These are phyloP conservation scores for Primulina eburnea DNA, from an alignment of 257 asterid genomes.

Conservation along the genomic window DNA sequence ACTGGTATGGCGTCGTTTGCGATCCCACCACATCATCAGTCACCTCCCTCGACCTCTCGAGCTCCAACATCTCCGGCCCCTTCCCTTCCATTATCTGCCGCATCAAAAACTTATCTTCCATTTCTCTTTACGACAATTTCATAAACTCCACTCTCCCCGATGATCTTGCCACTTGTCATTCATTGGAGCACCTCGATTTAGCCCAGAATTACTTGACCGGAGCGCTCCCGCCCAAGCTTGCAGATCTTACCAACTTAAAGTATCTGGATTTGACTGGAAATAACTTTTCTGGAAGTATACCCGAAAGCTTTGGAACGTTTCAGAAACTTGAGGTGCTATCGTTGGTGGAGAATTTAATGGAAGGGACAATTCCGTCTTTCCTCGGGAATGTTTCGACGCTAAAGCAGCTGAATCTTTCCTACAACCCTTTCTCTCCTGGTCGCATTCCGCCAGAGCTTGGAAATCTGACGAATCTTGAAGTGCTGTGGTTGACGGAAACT, in stretches of 20 bases:
- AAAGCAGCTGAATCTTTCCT: conserved; percentile 83
- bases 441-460: conserved; percentile 90
- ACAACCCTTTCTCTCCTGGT: conserved; percentile 80
- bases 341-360: conserved; percentile 70
- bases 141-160: conserved; percentile 58
- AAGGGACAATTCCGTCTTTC: conserved; percentile 69
- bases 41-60: conserved; percentile 66
- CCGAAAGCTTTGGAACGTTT: conserved; percentile 68
- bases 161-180: conserved; percentile 49
- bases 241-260: conserved; percentile 61
- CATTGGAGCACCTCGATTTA: conserved; percentile 76
- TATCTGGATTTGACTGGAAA: conserved; percentile 87
- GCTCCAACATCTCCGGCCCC: conserved; percentile 77
- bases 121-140: conserved; percentile 74
- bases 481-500: conserved; percentile 81
- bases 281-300: conserved; percentile 84
- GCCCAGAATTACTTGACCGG: conserved; percentile 83
- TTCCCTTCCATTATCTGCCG: conserved; percentile 77
- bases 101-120: conserved; percentile 41
- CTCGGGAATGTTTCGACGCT: conserved; percentile 71
- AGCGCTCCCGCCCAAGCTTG: conserved; percentile 44
- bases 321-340: conserved; percentile 78
- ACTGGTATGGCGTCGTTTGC: conserved; percentile 75
- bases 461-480: conserved; percentile 63
- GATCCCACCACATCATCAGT: conserved; percentile 51